phyloP scores from a whole-genome alignment of 768 basidiomycete genomes.

The Boletus sensibilis region DNA sequence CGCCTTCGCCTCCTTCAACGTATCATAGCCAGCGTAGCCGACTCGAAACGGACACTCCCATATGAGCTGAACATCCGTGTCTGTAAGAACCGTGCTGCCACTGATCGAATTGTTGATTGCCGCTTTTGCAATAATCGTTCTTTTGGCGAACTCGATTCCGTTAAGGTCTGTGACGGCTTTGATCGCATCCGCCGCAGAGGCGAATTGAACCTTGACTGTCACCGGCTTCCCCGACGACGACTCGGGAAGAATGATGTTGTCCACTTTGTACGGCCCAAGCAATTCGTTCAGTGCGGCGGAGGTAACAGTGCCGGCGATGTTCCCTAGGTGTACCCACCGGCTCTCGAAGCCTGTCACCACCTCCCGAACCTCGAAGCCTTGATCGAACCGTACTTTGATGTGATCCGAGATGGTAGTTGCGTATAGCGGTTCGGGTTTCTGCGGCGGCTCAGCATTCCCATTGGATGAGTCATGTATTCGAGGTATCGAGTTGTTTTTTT shows the following conservation, averaged over 20 bases:
- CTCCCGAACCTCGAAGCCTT: slow-evolving; percentile 59
- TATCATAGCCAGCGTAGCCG: slow-evolving; percentile 65
- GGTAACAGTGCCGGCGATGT: slow-evolving; percentile 43
- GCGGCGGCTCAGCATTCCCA: background rate
- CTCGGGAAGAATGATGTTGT: slow-evolving; percentile 37
- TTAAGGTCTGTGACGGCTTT: slow-evolving; percentile 54
- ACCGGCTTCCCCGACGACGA: slow-evolving; percentile 23
- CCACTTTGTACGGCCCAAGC: slow-evolving; percentile 44
- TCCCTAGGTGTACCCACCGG: slow-evolving; percentile 53
- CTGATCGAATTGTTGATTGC: slow-evolving; percentile 39
- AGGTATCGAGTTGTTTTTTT: background rate
- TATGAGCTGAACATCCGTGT: slow-evolving; percentile 54
- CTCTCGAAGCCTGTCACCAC: slow-evolving; percentile 71
- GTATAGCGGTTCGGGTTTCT: slow-evolving; percentile 22
- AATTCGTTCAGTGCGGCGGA: slow-evolving; percentile 36
- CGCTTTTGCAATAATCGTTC: slow-evolving; percentile 44
- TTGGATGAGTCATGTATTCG: slow-evolving; percentile 1
- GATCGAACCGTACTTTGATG: slow-evolving; percentile 52
- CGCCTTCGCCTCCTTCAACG: slow-evolving; percentile 44
- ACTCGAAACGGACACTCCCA: slow-evolving; percentile 58
- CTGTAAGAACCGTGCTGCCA: slow-evolving; percentile 43
- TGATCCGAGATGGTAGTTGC: slow-evolving; percentile 48
- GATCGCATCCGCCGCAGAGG: slow-evolving; percentile 47
- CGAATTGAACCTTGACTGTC: slow-evolving; percentile 47
- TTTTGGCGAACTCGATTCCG: slow-evolving; percentile 39